Percentiles rank a stretch among this genome's conserved stretches.
Conservation (phyloP, 1,284 basidiomycete species). For the Grifola frondosa region DNA sequence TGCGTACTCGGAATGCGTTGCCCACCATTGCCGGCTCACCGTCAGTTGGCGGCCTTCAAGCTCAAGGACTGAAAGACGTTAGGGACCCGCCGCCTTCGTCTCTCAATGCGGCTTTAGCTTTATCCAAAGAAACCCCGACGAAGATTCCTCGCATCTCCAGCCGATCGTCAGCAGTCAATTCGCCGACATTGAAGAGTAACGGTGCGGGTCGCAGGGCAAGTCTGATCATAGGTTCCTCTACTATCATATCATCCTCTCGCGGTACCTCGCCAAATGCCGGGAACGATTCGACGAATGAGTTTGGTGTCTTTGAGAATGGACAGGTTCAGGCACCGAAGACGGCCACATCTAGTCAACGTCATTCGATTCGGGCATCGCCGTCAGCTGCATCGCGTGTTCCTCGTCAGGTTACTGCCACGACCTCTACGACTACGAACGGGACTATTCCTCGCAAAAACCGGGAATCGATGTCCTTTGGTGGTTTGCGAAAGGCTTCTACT, state of each 20-base stretch:
- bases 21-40: conserved; percentile 91
- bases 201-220: conserved; percentile 62
- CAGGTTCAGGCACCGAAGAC: conserved; percentile 40
- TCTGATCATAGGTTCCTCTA: conserved; percentile 45
- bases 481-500: conserved; percentile 76
- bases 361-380: conserved; percentile 62
- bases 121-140: conserved; percentile 82
- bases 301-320: conserved; percentile 70
- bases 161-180: conserved; percentile 66
- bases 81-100: conserved; percentile 58
- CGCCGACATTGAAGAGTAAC: conserved; percentile 60
- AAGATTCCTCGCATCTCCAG: conserved; percentile 93
- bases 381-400: conserved; percentile 52
- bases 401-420: conserved; percentile 59
- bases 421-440: conserved; percentile 44
- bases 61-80: conserved; percentile 49
- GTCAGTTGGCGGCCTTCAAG: conserved; percentile 63
- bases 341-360: conserved; percentile 36
- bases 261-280: conserved; percentile 60
- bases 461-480: conserved; percentile 73
- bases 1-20: conserved; percentile 71
- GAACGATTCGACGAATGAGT: conserved; percentile 62
- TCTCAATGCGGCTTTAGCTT: conserved; percentile 47
- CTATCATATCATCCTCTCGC: conserved; percentile 47
- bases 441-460: conserved; percentile 64